Conservation (phyloP, 768 basidiomycete species). For the Tricholoma matsutake region DNA sequence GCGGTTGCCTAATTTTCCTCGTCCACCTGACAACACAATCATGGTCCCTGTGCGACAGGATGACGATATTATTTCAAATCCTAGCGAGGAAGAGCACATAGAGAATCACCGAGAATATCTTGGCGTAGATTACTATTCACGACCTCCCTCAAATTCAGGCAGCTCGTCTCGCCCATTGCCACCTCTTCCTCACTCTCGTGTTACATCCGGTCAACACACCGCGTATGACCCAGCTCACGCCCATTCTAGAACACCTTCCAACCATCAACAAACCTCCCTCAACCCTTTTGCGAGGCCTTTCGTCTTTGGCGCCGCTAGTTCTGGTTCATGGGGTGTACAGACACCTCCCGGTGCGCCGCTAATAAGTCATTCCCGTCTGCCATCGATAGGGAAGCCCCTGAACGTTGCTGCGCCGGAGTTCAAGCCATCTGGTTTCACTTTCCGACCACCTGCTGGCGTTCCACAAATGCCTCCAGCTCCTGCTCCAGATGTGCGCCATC, state of each 20-base stretch:
- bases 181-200: conserved; percentile 63
- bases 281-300: conserved; percentile 86
- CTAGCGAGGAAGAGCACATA: conserved; percentile 70
- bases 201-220: conserved; percentile 58
- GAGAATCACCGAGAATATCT: conserved; percentile 38
- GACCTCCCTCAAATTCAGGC: conserved; percentile 42
- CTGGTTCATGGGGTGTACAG: conserved; percentile 25
- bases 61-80: conserved; percentile 81
- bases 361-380: conserved; percentile 39
- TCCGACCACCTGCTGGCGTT: conserved; percentile 65
- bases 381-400: conserved; percentile 63
- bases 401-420: conserved; percentile 81
- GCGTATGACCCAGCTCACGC: conserved; percentile 57
- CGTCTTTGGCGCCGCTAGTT: conserved; percentile 57
- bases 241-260: conserved; percentile 50
- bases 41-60: conserved; percentile 36
- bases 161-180: conserved; percentile 51
- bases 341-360: conserved; percentile 34
- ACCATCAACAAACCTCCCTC: conserved; percentile 39
- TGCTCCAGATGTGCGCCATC: conserved; percentile 24
- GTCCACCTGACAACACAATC: conserved; percentile 57
- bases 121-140: conserved; percentile 44
- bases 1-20: conserved; percentile 76
- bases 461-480: conserved; percentile 51
- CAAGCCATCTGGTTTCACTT: conserved; percentile 74